A percentile compares a stretch with the other conserved stretches of the same genome.
phyloP scores from a whole-genome alignment of 129 eudicot species.

The Lonicera japonica region DNA sequence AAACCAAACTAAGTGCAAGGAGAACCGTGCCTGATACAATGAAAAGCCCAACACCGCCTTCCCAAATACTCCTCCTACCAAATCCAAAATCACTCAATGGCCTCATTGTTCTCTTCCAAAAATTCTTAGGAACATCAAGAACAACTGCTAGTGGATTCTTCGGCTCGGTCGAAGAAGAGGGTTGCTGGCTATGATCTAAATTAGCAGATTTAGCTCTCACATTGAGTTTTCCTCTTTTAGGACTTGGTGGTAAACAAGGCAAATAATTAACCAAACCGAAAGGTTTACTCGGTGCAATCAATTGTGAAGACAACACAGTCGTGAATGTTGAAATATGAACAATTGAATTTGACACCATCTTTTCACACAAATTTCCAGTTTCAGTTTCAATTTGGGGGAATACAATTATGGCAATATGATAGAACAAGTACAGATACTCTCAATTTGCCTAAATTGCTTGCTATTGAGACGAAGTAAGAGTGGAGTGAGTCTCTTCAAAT shows the following conservation, averaged over 20 bases:
- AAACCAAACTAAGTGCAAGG: constrained; percentile 61
- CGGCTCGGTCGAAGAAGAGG: constrained; percentile 26
- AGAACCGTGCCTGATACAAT: constrained; percentile 65
- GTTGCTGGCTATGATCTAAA: constrained; percentile 34
- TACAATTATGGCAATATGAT: background rate
- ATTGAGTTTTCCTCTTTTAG: constrained; percentile 17
- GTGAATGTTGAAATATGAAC: constrained; percentile 37
- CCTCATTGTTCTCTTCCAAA: constrained; percentile 70
- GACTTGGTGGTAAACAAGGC: constrained; percentile 32
- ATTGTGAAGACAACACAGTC: constrained; percentile 29
- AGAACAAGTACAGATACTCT: background rate
- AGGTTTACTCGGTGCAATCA: no score
- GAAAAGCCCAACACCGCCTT: constrained; percentile 94
- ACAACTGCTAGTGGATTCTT: constrained; percentile 44
- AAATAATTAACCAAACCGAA: constrained; percentile 21
- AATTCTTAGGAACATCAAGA: constrained; percentile 47
- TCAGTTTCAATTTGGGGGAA: background rate
- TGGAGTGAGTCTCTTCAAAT: background rate
- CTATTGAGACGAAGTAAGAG: background rate
- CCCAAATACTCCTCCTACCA: constrained; percentile 89
- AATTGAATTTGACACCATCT: constrained; percentile 41
- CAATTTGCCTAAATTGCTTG: background rate
- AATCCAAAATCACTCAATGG: constrained; percentile 87
- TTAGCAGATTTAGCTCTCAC: constrained; percentile 39
- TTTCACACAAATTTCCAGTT: background rate